Conservation (phyloP, 1,284 basidiomycete species). For the Puccinia triticina region DNA sequence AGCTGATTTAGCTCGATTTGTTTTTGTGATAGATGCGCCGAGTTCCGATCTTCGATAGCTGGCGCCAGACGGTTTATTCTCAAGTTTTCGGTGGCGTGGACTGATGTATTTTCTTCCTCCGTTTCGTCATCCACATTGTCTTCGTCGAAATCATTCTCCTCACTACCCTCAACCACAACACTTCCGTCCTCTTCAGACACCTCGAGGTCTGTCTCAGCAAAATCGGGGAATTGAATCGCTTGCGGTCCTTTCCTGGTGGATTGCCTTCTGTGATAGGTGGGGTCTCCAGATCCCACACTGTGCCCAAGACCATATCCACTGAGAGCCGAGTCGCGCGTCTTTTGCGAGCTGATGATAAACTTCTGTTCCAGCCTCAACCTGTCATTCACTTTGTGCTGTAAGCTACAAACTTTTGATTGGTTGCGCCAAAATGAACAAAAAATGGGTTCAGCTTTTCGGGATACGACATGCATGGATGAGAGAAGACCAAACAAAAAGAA, state of each 20-base stretch:
- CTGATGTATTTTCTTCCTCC: background rate
- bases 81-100: background rate
- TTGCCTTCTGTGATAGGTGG: background rate
- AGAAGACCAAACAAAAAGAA: conserved; percentile 1
- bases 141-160: background rate
- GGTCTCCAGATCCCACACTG: background rate
- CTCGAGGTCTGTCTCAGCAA: background rate
- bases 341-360: background rate
- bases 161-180: background rate
- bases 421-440: background rate
- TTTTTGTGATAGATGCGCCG: background rate
- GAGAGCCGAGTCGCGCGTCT: background rate
- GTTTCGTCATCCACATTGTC: background rate
- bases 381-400: conserved; percentile 50
- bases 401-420: conserved; percentile 34
- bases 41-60: background rate
- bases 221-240: conserved; percentile 12
- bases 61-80: background rate
- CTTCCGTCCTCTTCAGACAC: background rate
- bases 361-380: conserved; percentile 16
- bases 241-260: background rate
- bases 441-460: background rate
- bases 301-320: conserved; percentile 15
- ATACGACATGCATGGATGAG: background rate
- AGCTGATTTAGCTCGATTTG: background rate